These are phyloP conservation scores for Colletotrichum horii DNA, from an alignment of 2,329 filamentous ascomycete species.

Conservation along the genomic window DNA sequence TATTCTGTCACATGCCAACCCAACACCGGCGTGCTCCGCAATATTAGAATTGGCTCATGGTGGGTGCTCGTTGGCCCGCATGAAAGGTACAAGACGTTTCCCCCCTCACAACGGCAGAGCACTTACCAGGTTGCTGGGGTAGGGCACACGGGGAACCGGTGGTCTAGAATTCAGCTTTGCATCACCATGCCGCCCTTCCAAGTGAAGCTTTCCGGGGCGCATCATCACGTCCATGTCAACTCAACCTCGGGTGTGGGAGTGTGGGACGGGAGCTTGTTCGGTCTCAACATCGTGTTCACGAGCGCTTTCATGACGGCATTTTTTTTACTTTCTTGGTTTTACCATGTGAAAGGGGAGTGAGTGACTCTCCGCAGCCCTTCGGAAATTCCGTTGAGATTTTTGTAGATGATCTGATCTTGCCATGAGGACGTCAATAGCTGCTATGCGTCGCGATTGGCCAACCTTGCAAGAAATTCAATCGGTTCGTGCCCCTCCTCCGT, in stretches of 20 bases:
- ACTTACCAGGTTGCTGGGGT: background rate
- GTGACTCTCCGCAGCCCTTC: background rate
- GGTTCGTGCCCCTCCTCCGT: background rate
- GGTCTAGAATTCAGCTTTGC: background rate
- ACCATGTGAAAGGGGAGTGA: background rate
- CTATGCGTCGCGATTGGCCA: background rate
- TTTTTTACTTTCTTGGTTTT: background rate
- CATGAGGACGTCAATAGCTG: background rate
- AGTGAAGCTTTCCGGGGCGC: background rate
- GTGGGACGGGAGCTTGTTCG: constrained; percentile 1
- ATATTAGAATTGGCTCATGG: background rate
- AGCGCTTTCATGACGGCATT: background rate
- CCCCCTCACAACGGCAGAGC: background rate
- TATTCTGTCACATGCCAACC: constrained; percentile 11
- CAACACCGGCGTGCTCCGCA: background rate
- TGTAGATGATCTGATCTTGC: background rate
- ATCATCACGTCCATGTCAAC: background rate
- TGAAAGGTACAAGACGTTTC: background rate
- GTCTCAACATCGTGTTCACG: background rate
- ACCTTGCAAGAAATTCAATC: background rate
- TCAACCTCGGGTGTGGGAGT: background rate
- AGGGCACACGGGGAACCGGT: background rate
- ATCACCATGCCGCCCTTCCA: background rate
- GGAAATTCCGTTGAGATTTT: background rate
- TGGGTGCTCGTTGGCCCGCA: background rate